Percentiles rank a stretch among this genome's conserved stretches.
Conservation (phyloP, 2,329 filamentous ascomycete genomes). For the Talaromyces sp. region DNA sequence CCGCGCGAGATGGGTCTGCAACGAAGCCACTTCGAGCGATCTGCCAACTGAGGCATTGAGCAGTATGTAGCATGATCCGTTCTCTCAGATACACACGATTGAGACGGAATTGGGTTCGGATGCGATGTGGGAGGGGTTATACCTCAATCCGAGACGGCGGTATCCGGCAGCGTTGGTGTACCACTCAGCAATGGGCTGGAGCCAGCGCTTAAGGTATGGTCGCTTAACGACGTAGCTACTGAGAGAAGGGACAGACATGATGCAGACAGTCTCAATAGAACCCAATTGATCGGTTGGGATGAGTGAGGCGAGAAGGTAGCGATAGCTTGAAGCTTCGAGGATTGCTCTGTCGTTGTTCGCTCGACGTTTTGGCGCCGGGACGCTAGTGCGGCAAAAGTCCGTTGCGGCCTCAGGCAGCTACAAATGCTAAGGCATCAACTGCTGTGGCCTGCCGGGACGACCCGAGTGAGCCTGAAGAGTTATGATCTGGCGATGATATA, state of each 20-base stretch:
- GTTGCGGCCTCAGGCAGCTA: constrained; percentile 16
- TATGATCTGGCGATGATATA: background rate
- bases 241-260: constrained; percentile 69
- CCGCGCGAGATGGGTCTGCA: background rate
- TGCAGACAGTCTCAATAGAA: constrained; percentile 28
- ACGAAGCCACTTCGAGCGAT: background rate
- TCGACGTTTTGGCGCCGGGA: constrained; percentile 14
- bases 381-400: constrained; percentile 17
- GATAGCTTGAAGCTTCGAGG: constrained; percentile 11
- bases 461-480: constrained; percentile 8
- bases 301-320: constrained; percentile 26
- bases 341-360: constrained; percentile 15
- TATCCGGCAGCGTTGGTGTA: constrained; percentile 88
- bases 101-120: background rate
- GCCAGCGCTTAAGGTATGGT: constrained; percentile 75
- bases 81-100: background rate
- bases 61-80: background rate
- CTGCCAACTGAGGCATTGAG: background rate
- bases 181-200: constrained; percentile 82
- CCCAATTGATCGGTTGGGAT: constrained; percentile 29
- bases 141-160: constrained; percentile 88
- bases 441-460: constrained; percentile 7
- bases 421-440: background rate
- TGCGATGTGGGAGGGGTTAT: constrained; percentile 35
- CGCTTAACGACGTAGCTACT: constrained; percentile 74